Base-by-base conservation (phyloP, 2,329 filamentous ascomycete genomes). In the Zasmidium cellare region DNA sequence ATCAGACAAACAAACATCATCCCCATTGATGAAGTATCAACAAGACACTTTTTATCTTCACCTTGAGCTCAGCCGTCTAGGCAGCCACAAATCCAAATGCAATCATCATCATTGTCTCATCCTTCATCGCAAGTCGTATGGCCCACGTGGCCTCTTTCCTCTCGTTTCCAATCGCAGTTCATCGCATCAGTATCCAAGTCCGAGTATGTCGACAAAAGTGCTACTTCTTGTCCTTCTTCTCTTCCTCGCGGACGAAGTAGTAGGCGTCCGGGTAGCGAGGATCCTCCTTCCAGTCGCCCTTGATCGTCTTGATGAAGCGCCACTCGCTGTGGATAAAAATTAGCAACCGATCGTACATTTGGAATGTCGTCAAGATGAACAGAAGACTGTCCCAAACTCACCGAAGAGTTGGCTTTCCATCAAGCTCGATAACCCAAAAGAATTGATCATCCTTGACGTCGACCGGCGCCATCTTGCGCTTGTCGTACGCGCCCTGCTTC, bases 351-450 rank as follows among this genome's bases (percentile, higher is more conserved):
- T 28, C 25, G 11, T 28, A 6, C 6, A 28, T 12, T 28, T 5
- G 11, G 35, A 23, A n/a, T n/a, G n/a, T n/a, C n/a, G 14, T 18
- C 2, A 9, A 19, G 2, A 20, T 45, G 9, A 25, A 24, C 19
- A 3, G 35, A 53, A 53, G 24, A 41, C 35, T 28, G 35, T 7
- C 9, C 28, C 28, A n/a, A 20, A 55, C 68, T 59, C 48, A 72
- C 69, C 71, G 69, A 55, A 75, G 53, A 11, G 69, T 71, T 48
- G 65, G 23, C 23, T 25, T 64, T 9, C 64, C 65, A 56, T 74
- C 70, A 16, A 61, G 51, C 62, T 74, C 72, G 18, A 71, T 67
- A 47, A 72, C 69, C 73, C 73, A 75, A 51, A 70, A 71, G 60
- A 70, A 64, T 60, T 74, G 69, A 51, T 72, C 68, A 14, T 72